These are phyloP conservation scores for Globisporangium iwayamae DNA, from an alignment of 352 stramenopile species.

Conservation along the genomic window DNA sequence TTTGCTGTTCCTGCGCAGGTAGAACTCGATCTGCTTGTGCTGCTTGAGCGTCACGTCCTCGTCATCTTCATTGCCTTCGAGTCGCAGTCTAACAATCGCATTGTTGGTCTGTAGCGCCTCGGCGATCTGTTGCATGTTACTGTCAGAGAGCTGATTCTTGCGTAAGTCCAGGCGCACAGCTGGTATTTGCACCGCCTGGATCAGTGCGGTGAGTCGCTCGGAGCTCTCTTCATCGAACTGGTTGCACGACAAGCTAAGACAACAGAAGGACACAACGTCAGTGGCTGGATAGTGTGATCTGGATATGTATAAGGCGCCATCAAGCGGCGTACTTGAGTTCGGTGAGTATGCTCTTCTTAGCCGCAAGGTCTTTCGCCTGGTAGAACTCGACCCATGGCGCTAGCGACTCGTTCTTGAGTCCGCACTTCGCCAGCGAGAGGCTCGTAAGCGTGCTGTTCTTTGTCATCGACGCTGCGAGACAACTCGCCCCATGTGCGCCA, in stretches of 20 bases:
- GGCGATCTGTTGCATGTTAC: conserved; percentile 24
- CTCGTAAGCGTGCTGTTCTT: conserved; percentile 22
- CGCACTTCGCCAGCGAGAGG: conserved; percentile 29
- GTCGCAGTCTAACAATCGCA: conserved; percentile 22
- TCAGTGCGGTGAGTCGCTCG: conserved; percentile 21
- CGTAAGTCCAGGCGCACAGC: conserved; percentile 31
- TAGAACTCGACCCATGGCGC: conserved; percentile 29
- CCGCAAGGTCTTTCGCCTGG: background rate
- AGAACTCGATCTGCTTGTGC: conserved; percentile 33
- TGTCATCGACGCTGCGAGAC: conserved; percentile 29
- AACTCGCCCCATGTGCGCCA: conserved; percentile 31
- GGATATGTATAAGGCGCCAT: conserved; percentile 1
- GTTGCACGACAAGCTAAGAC: conserved; percentile 30
- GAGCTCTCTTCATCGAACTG: conserved; percentile 36
- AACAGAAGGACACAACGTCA: background rate
- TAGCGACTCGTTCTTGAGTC: conserved; percentile 28
- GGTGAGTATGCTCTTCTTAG: conserved; percentile 21
- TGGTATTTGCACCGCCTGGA: conserved; percentile 19
- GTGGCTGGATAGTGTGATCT: background rate
- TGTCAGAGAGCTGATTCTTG: conserved; percentile 23
- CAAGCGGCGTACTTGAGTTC: conserved; percentile 20
- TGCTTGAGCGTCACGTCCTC: conserved; percentile 20
- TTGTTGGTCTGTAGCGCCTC: conserved; percentile 23
- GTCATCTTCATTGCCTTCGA: conserved; percentile 35
- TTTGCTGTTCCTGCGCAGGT: conserved; percentile 27